Conservation (phyloP, 257 asterid genomes). For the Capsicum rhomboideum region DNA sequence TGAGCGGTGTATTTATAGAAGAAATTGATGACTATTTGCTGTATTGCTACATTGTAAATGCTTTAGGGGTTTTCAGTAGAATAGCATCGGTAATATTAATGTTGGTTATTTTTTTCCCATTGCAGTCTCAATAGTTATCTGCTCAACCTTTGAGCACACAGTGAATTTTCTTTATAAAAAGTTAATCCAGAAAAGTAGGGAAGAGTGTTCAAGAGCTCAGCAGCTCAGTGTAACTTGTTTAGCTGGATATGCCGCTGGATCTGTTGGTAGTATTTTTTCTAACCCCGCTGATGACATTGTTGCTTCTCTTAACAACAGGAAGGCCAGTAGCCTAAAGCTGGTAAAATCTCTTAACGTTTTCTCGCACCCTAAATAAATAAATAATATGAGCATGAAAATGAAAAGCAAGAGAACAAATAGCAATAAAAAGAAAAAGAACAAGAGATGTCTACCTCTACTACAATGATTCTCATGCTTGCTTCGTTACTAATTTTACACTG, state of each 20-base stretch:
- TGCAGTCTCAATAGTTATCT: slow-evolving; percentile 43
- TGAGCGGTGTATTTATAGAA: not conserved
- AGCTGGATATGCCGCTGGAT: slow-evolving; percentile 47
- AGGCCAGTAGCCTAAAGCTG: slow-evolving; percentile 20
- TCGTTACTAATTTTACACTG: not conserved
- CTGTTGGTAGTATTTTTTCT: slow-evolving; percentile 32
- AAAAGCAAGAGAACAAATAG: not conserved
- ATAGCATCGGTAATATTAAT: not conserved
- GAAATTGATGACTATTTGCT: not conserved
- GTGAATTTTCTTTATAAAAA: slow-evolving; percentile 26
- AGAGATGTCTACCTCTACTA: not conserved
- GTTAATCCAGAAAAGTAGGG: slow-evolving; percentile 24
- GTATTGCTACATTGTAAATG: not conserved
- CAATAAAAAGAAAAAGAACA: not conserved
- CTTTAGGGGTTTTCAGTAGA: not conserved
- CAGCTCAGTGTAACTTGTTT: slow-evolving; percentile 42
- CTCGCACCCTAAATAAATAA: not conserved
- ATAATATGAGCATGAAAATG: not conserved
- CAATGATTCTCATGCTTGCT: not conserved
- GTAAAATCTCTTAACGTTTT: slow-evolving; percentile 6
- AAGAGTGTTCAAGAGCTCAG: slow-evolving; percentile 33
- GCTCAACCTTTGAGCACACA: slow-evolving; percentile 38
- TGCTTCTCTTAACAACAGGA: slow-evolving; percentile 25
- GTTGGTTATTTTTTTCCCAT: not conserved
- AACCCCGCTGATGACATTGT: slow-evolving; percentile 41